Conservation (phyloP, 495 filamentous ascomycete species). For the Diplogelasinospora grovesii region DNA sequence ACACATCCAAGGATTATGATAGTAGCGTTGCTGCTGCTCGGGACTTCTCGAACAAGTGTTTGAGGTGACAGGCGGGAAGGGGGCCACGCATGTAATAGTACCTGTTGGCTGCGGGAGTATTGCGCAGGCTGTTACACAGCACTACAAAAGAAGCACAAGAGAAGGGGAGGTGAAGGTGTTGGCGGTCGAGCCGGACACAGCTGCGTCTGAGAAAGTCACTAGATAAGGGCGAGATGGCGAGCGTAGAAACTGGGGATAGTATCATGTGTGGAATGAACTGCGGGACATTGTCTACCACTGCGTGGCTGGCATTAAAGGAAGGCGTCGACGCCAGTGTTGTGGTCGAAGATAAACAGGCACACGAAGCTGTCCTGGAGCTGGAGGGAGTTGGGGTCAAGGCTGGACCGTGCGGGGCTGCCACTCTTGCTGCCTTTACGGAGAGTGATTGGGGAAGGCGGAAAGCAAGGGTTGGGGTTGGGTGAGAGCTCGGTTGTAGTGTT, state of each 20-base stretch:
- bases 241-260: constrained; percentile 44
- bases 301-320: constrained; percentile 51
- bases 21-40: constrained; percentile 45
- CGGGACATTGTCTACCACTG: constrained; percentile 54
- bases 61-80: constrained; percentile 11
- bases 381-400: constrained; percentile 35
- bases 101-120: constrained; percentile 63
- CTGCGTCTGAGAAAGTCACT: constrained; percentile 52
- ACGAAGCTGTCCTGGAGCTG: constrained; percentile 46
- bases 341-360: constrained; percentile 50
- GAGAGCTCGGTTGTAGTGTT: constrained; percentile 47
- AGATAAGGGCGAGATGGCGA: constrained; percentile 31
- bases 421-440: constrained; percentile 53
- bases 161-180: constrained; percentile 32
- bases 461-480: constrained; percentile 25
- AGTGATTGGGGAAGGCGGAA: constrained; percentile 27
- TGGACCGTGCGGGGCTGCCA: constrained; percentile 60
- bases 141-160: constrained; percentile 44
- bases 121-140: constrained; percentile 51
- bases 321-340: constrained; percentile 54
- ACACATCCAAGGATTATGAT: no score
- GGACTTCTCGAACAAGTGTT: constrained; percentile 43
- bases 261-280: constrained; percentile 68
- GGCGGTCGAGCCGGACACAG: constrained; percentile 58
- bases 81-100: constrained; percentile 40